Evolutionary conservation across 768 basidiomycete genomes (phyloP).

Genomic region (Ramaria sp.): DNA sequence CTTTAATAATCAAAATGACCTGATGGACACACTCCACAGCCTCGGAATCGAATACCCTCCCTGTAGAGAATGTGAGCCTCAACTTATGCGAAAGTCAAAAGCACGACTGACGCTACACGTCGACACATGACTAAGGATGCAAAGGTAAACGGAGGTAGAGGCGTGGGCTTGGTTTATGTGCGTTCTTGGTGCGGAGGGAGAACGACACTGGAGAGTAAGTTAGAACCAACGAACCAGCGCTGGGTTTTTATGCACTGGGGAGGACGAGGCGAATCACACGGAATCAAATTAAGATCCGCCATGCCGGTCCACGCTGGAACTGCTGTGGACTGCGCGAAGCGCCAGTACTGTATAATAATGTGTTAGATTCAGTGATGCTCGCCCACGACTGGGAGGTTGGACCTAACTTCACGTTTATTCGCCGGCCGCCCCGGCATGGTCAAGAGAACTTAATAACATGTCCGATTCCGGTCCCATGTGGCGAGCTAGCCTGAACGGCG

Average conservation of each 20-base stretch:
- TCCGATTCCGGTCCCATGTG: neutral
- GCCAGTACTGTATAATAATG: neutral
- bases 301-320: neutral
- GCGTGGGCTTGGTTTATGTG: neutral
- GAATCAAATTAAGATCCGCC: conserved; percentile 1
- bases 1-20: neutral
- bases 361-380: neutral
- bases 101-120: neutral
- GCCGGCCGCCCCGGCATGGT: neutral
- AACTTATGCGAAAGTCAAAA: neutral
- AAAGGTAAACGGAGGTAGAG: neutral
- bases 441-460: neutral
- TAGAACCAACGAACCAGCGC: neutral
- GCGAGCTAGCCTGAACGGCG: neutral
- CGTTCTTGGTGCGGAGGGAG: neutral
- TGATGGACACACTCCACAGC: neutral
- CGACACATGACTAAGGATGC: neutral
- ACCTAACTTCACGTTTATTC: neutral
- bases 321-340: neutral
- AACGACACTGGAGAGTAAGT: neutral
- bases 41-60: neutral
- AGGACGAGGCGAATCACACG: neutral
- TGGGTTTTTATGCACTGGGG: neutral
- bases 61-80: neutral
- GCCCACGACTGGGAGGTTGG: neutral